Base-by-base conservation (phyloP, 768 basidiomycete species). In the Phanerochaete carnosa region DNA sequence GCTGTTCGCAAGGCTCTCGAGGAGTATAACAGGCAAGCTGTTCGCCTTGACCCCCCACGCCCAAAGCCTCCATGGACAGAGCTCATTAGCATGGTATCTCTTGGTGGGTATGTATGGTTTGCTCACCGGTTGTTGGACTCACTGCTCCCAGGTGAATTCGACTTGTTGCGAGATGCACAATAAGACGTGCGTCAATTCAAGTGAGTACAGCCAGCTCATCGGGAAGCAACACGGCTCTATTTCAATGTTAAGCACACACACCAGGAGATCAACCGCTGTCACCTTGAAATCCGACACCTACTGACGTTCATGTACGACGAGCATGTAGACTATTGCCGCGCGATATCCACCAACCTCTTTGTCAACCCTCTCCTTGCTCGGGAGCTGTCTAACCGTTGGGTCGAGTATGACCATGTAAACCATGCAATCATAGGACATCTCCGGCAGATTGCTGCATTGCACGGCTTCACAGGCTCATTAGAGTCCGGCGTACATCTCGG, bases 121-220 rank as follows among this genome's bases (percentile, higher is more conserved):
- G n/a, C n/a, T n/a, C n/a, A n/a, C n/a, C n/a, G n/a, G n/a, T n/a
- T n/a, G n/a, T n/a, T n/a, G n/a, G n/a, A n/a, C n/a, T n/a, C n/a
- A n/a, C n/a, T n/a, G n/a, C n/a, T n/a, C n/a, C n/a, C n/a, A n/a
- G n/a, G 59, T 3, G 66, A 78, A 15, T 77, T 78, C 54, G 65
- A 68, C 39, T 62, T 77, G 1, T 64, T 78, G 1, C 69, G 69
- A 2, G 68, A 72, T n/a, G 67, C 74, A 0, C 64, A 68, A 1
- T 61, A 68, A 0, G 69, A 77, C 37, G 65, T 79, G 37, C 68
- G 62, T 1, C 19, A 60, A 1, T 55, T 66, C 29, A 62, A 60
- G 2, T 77, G 76, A 76, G 70, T 73, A 0, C 28, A 69, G 2
- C 66, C 77, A 13, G 75, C 80, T 70, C 80, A 81, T 59, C 45